phyloP scores from a whole-genome alignment of 495 filamentous ascomycete species.

The Penicillium subrubescens region DNA sequence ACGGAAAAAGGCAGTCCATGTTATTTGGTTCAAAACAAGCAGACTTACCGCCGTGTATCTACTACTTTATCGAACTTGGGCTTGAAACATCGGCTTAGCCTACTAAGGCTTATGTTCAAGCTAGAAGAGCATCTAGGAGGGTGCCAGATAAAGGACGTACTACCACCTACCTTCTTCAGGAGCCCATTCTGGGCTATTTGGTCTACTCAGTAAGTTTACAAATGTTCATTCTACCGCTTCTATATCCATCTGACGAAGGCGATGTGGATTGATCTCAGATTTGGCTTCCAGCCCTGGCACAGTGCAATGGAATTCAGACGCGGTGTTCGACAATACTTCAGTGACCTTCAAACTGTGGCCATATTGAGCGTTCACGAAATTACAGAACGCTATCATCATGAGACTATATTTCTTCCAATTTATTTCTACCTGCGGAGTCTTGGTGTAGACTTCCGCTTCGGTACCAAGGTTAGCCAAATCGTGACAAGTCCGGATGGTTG shows the following conservation, averaged over 20 bases:
- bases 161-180: slow-evolving; percentile 12
- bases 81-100: neutral
- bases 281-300: slow-evolving; percentile 42
- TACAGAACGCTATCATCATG: slow-evolving; percentile 42
- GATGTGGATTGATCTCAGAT: slow-evolving; percentile 8
- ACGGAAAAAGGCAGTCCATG: too few relatives aligned
- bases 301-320: slow-evolving; percentile 40
- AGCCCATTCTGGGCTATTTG: slow-evolving; percentile 21
- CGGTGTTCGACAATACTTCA: slow-evolving; percentile 27
- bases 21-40: too few relatives aligned
- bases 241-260: neutral
- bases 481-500: slow-evolving; percentile 18
- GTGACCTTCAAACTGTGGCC: slow-evolving; percentile 30
- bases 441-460: slow-evolving; percentile 47
- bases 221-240: too few relatives aligned
- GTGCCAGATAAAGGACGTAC: slow-evolving; percentile 10
- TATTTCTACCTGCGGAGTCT: slow-evolving; percentile 36
- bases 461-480: slow-evolving; percentile 36
- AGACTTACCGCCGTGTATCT: too few relatives aligned
- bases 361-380: slow-evolving; percentile 28
- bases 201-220: slow-evolving; percentile 15
- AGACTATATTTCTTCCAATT: slow-evolving; percentile 43
- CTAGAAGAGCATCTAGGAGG: slow-evolving; percentile 9
- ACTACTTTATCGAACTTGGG: neutral
- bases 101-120: slow-evolving; percentile 11